Percentiles rank a stretch among this genome's conserved stretches.
Evolutionary conservation across 257 asterid species (phyloP).

Genomic region (Jacaranda copaia): DNA sequence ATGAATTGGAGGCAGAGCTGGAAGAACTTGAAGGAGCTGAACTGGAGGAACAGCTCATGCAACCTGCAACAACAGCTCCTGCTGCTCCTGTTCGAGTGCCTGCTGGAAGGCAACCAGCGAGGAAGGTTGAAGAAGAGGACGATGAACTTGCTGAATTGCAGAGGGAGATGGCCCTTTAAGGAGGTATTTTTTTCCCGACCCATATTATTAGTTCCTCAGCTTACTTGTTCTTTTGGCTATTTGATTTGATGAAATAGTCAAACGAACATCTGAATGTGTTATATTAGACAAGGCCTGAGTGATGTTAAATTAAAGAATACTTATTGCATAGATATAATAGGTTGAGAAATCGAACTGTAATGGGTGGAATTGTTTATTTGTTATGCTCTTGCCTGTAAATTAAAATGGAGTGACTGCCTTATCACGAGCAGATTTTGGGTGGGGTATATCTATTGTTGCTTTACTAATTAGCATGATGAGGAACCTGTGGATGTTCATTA

Average conservation of each 20-base stretch:
- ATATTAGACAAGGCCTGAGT: neutral
- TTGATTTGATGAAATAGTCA: slow-evolving; percentile 15
- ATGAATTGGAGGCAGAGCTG: slow-evolving; percentile 74
- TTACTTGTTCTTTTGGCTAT: slow-evolving; percentile 9
- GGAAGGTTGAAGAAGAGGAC: slow-evolving; percentile 48
- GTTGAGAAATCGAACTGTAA: neutral
- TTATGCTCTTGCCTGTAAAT: neutral
- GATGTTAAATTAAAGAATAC: neutral
- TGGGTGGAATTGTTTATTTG: neutral
- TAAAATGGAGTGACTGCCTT: neutral
- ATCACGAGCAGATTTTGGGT: neutral
- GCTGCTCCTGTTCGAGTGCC: slow-evolving; percentile 57
- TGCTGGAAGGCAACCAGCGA: slow-evolving; percentile 58
- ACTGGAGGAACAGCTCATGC: slow-evolving; percentile 69
- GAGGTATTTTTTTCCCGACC: slow-evolving; percentile 33
- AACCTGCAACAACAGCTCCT: slow-evolving; percentile 69
- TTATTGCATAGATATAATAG: neutral
- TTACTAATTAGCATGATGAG: neutral
- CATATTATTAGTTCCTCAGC: slow-evolving; percentile 5
- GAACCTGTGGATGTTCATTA: neutral
- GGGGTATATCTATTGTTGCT: neutral
- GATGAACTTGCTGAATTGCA: slow-evolving; percentile 77
- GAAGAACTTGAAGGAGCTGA: slow-evolving; percentile 74
- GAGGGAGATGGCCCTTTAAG: slow-evolving; percentile 75
- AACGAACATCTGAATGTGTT: neutral